Evolutionary conservation across 2,329 filamentous ascomycete species (phyloP).

Genomic region (Podosphaera xanthii): DNA sequence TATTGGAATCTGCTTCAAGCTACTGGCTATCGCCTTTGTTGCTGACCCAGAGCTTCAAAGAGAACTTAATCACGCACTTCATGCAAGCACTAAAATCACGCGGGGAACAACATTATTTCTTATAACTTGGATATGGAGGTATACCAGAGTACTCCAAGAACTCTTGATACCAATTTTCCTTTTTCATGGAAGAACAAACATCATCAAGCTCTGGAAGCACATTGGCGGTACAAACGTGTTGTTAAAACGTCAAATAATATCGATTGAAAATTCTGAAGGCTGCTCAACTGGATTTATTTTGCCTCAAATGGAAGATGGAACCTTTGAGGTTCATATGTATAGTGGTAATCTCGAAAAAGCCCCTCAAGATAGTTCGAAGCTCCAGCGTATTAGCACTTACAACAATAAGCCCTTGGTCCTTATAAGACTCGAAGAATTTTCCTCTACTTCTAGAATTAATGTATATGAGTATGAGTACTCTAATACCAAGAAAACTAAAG

Average conservation of each 20-base stretch:
- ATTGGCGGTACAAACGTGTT: slow-evolving; percentile 25
- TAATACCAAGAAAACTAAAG: slow-evolving; percentile 12
- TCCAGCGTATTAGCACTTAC: slow-evolving; percentile 25
- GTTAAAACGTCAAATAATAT: slow-evolving; percentile 23
- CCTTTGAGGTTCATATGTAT: slow-evolving; percentile 6
- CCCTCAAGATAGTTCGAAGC: slow-evolving; percentile 19
- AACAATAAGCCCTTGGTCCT: slow-evolving; percentile 22
- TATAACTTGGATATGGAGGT: slow-evolving; percentile 25
- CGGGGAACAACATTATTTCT: slow-evolving; percentile 17
- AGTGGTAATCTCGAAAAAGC: slow-evolving; percentile 18
- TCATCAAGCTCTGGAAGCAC: slow-evolving; percentile 23
- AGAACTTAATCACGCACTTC: slow-evolving; percentile 24
- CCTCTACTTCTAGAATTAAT: slow-evolving; percentile 19
- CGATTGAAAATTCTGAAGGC: slow-evolving; percentile 25
- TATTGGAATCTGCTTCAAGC: slow-evolving; percentile 22
- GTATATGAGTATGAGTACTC: slow-evolving; percentile 27
- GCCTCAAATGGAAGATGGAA: slow-evolving; percentile 4
- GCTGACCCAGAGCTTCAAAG: slow-evolving; percentile 29
- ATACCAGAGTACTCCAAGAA: slow-evolving; percentile 22
- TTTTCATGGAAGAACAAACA: slow-evolving; percentile 24
- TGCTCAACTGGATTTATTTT: slow-evolving; percentile 24
- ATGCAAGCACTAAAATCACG: slow-evolving; percentile 14
- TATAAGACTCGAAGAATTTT: slow-evolving; percentile 10
- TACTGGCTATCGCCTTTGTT: slow-evolving; percentile 25
- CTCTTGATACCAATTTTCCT: slow-evolving; percentile 12